Base-by-base conservation (phyloP, 1,139 yeast species). In the Magnusiomyces ingens region DNA sequence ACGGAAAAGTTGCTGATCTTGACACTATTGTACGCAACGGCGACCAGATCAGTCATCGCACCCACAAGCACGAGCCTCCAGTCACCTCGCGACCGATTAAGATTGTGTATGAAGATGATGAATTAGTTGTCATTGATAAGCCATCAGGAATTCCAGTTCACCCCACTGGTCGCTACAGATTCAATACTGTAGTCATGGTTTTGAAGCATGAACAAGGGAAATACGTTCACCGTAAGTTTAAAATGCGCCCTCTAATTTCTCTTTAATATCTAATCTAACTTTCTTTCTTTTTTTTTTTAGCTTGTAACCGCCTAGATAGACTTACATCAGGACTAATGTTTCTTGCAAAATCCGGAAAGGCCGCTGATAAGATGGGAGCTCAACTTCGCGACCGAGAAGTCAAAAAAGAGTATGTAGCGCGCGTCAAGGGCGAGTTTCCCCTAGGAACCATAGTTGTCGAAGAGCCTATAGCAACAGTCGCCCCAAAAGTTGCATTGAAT, bases 61-160 rank as follows among this genome's bases (percentile, higher is more conserved):
- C 86, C 49, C 97, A 89, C 65, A 79, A 95, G 54, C 96, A 93
- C 64, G 98, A 91, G 64, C 96, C 96, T 1, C 84, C 96, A 0
- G 96, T 93, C 1, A 76, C 88, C 1, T 80, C 91, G 0, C 74
- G 81, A 52, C 79, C 80, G 0, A 84, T 93, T 47, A 78, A 77
- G 54, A 83, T 89, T 44, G 91, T 93, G 0, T 81, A 77, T 64
- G 91, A 90, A 64, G 85, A 89, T 65, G 93, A 86, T 17, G 80
- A 86, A 51, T 70, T 90, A 37, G 76, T 93, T 6, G 96, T 87
- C 1, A 85, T 94, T 32, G 96, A 93, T 67, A 93, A 93, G 62
- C 99, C 99, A 0, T 80, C 95, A 2, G 97, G 99, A 0, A 80
- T 93, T 2, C 98, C 99, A 0, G 97, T 85, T 1, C 99, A 93